Conservation (phyloP, 1,284 basidiomycete genomes). For the Sporisorium graminicola region DNA sequence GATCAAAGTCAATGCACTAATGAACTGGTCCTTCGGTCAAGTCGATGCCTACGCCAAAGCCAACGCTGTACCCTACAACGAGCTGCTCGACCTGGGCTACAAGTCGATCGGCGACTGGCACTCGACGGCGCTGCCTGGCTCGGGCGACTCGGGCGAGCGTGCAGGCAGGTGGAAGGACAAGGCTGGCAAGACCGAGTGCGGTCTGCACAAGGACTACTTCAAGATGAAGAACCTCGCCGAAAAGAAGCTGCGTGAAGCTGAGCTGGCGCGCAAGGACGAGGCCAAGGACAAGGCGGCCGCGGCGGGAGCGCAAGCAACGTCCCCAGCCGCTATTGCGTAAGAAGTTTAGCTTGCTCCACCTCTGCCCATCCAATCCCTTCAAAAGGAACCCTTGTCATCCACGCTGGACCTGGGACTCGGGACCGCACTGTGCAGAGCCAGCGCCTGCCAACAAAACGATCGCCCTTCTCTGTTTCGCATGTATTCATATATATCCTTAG, state of each 20-base stretch:
- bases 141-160: constrained; percentile 77
- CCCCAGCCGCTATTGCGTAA: constrained; percentile 8
- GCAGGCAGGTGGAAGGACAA: constrained; percentile 91
- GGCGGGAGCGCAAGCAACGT: constrained; percentile 4
- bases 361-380: not conserved
- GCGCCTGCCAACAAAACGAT: not conserved
- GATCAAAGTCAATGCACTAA: constrained; percentile 94
- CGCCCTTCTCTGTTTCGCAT: constrained; percentile 19
- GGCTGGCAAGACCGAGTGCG: constrained; percentile 91
- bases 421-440: not conserved
- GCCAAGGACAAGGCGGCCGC: constrained; percentile 38
- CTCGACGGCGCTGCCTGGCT: constrained; percentile 79
- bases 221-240: constrained; percentile 65
- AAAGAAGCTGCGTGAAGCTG: constrained; percentile 64
- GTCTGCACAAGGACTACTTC: constrained; percentile 77
- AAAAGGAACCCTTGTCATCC: constrained; percentile 13
- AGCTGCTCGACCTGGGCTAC: constrained; percentile 89
- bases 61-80: constrained; percentile 89
- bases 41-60: constrained; percentile 88
- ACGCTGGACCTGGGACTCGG: not conserved
- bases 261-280: constrained; percentile 59
- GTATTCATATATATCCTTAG: constrained; percentile 29
- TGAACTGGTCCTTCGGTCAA: constrained; percentile 86
- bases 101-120: constrained; percentile 97
- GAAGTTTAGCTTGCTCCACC: no score